Evolutionary conservation across 345 rosid genomes (phyloP).

Genomic region (Rhodomyrtus tomentosa): DNA sequence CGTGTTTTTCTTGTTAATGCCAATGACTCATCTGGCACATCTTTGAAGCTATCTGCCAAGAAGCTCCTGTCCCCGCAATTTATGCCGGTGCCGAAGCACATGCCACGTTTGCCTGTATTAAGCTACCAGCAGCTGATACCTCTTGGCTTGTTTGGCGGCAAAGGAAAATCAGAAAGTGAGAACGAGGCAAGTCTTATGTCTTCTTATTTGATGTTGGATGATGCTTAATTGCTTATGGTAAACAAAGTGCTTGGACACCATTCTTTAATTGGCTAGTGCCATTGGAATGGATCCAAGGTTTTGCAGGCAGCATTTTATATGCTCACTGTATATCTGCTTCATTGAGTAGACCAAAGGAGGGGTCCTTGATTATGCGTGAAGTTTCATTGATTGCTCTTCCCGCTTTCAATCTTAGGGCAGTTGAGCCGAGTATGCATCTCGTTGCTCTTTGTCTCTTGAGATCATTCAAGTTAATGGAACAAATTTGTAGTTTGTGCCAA

Average conservation of each 20-base stretch:
- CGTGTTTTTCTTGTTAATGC: background rate
- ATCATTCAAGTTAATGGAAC: background rate
- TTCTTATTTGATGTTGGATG: background rate
- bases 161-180: constrained; percentile 34
- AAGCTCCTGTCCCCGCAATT: constrained; percentile 4
- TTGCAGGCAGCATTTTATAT: background rate
- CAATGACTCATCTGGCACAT: background rate
- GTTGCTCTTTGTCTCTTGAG: background rate
- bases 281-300: background rate
- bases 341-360: background rate
- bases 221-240: background rate
- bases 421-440: background rate
- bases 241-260: background rate
- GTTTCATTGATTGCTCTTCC: background rate
- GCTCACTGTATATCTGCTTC: background rate
- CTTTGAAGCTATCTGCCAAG: background rate
- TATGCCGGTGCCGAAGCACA: constrained; percentile 12
- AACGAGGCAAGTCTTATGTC: constrained; percentile 21
- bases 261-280: background rate
- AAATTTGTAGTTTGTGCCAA: background rate
- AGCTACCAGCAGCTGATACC: constrained; percentile 13
- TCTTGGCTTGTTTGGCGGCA: constrained; percentile 56
- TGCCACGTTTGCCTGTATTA: background rate
- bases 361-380: background rate
- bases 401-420: background rate